phyloP scores from a whole-genome alignment of 208 protist species.

The Trypanosoma avium region DNA sequence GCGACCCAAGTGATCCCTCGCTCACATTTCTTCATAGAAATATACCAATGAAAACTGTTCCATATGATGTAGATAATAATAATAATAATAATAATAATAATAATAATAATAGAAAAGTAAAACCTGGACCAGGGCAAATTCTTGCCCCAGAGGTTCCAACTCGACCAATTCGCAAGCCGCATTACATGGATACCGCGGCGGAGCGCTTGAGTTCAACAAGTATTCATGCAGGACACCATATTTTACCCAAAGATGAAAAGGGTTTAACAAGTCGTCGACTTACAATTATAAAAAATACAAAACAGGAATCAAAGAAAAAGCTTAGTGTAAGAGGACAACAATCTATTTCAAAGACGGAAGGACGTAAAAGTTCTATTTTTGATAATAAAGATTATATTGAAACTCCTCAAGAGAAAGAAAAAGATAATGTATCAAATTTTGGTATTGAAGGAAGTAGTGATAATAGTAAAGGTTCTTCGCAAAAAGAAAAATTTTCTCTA shows the following conservation, averaged over 20 bases:
- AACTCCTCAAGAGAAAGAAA: background rate
- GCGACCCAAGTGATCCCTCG: constrained; percentile 58
- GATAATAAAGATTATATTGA: background rate
- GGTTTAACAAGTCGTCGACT: background rate
- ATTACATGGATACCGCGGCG: constrained; percentile 61
- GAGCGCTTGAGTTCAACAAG: constrained; percentile 63
- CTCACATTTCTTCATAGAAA: constrained; percentile 55
- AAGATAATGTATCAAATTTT: no score
- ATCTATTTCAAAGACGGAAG: background rate
- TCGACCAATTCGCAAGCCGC: constrained; percentile 8
- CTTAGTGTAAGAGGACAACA: background rate
- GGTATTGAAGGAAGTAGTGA: no score
- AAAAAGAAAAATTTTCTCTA: constrained; percentile 21
- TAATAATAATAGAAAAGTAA: background rate
- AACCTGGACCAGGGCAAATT: constrained; percentile 32
- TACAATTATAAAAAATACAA: constrained; percentile 9
- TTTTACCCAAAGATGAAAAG: constrained; percentile 30
- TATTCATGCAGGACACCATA: constrained; percentile 59
- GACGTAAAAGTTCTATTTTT: constrained; percentile 14
- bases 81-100: background rate
- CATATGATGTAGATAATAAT: background rate
- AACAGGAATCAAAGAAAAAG: background rate
- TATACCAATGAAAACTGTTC: no score
- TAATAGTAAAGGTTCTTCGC: constrained; percentile 15
- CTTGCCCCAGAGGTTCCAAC: constrained; percentile 38